phyloP scores from a whole-genome alignment of 345 rosid genomes.

The Cardamine chenopodiifolia region DNA sequence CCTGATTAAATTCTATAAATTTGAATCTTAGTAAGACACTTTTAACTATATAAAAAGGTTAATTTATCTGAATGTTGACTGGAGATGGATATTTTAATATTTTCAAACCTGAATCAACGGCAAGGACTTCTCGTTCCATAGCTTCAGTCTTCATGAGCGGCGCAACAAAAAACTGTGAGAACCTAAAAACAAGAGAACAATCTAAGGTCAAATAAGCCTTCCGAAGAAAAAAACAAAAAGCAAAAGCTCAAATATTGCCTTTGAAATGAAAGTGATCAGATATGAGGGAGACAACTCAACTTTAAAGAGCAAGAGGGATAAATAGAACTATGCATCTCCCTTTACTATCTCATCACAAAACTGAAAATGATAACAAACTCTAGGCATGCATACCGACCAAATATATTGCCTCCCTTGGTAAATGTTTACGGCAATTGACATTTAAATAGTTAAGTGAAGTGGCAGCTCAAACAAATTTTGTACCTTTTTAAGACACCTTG shows the following conservation, averaged over 20 bases:
- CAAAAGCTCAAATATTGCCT: background rate
- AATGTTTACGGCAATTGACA: slow-evolving; percentile 2
- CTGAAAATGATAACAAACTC: slow-evolving; percentile 16
- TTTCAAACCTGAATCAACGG: slow-evolving; percentile 87
- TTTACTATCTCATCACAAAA: background rate
- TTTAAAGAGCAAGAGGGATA: background rate
- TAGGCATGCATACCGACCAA: slow-evolving; percentile 12
- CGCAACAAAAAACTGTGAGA: slow-evolving; percentile 97
- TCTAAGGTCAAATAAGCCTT: slow-evolving; percentile 29
- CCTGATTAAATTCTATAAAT: slow-evolving; percentile 87
- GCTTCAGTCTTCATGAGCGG: slow-evolving; percentile 93
- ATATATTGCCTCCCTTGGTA: slow-evolving; percentile 1
- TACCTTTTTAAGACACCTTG: slow-evolving; percentile 89
- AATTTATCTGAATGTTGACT: slow-evolving; percentile 5
- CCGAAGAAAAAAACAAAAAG: background rate
- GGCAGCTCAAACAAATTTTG: slow-evolving; percentile 14
- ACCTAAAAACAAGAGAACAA: slow-evolving; percentile 55
- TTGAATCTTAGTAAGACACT: slow-evolving; percentile 19
- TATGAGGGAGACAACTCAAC: background rate
- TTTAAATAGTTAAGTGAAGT: background rate
- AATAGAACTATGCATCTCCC: background rate
- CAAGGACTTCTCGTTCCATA: slow-evolving; percentile 95
- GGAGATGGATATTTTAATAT: slow-evolving; percentile 2
- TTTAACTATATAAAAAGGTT: slow-evolving; percentile 8
- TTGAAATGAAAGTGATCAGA: slow-evolving; percentile 1